Conservation (phyloP, 306 rosid species). For the Dicorynia guianensis region DNA sequence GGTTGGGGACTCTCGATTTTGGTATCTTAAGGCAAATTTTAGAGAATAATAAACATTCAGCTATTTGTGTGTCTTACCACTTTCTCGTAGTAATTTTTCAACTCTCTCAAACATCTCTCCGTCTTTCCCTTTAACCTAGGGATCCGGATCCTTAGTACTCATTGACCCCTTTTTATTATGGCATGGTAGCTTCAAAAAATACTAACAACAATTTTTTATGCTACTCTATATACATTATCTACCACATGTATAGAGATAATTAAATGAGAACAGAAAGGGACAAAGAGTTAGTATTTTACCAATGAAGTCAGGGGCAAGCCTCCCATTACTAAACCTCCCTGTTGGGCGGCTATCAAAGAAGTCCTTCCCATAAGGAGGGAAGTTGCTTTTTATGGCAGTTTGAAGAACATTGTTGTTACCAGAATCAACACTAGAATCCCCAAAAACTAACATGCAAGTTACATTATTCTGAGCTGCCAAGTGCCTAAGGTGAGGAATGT, state of each 20-base stretch:
- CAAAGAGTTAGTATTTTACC: slow-evolving; percentile 46
- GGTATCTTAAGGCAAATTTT: no score
- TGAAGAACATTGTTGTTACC: slow-evolving; percentile 77
- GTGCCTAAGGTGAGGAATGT: slow-evolving; percentile 28
- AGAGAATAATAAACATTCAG: no score
- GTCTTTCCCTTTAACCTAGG: no score
- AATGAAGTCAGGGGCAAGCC: slow-evolving; percentile 78
- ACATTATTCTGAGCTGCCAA: slow-evolving; percentile 48
- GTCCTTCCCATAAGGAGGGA: slow-evolving; percentile 75
- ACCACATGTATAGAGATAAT: not conserved
- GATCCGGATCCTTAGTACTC: no score
- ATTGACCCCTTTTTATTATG: no score
- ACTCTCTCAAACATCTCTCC: no score
- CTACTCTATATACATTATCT: not conserved
- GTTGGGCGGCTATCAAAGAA: slow-evolving; percentile 70
- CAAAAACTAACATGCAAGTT: slow-evolving; percentile 65
- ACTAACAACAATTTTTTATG: no score
- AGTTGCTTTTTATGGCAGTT: slow-evolving; percentile 67
- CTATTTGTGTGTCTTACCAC: no score
- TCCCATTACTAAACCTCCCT: slow-evolving; percentile 71
- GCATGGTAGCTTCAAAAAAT: no score
- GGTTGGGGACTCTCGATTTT: no score
- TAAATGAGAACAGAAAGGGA: not conserved
- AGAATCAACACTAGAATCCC: slow-evolving; percentile 87
- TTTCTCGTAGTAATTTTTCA: no score